These are phyloP conservation scores for Vaccinium corymbosum DNA, from an alignment of 148 eudicot species.

Conservation along the genomic window DNA sequence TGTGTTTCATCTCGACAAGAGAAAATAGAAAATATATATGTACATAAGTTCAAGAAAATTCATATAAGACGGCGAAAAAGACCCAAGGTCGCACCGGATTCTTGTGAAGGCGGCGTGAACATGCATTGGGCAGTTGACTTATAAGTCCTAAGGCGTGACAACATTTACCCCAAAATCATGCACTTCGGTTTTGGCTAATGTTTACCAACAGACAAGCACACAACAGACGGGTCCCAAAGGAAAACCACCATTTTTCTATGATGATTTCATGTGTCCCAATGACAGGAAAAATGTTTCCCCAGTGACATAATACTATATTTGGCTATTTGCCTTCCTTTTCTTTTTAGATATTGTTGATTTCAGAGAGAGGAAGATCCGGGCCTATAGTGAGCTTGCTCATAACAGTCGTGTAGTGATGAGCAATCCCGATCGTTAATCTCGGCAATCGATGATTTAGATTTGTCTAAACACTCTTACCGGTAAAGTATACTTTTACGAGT, in stretches of 20 bases:
- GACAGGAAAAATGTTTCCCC: not conserved
- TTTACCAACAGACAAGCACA: not conserved
- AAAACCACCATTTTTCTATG: not conserved
- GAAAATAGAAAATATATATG: too few species aligned
- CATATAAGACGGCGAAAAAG: too few species aligned
- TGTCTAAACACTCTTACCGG: too few species aligned
- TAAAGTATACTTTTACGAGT: too few species aligned
- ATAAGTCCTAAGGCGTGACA: not conserved
- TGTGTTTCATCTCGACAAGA: too few species aligned
- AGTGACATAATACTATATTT: not conserved
- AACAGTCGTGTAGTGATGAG: too few species aligned
- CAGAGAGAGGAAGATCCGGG: not conserved
- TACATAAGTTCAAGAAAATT: too few species aligned
- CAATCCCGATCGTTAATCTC: too few species aligned
- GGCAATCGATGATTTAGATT: too few species aligned
- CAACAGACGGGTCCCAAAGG: not conserved
- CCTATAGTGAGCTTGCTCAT: too few species aligned
- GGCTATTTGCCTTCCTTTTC: not conserved
- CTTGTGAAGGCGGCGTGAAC: not conserved
- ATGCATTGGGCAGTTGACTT: not conserved
- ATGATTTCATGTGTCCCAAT: conserved; percentile 4
- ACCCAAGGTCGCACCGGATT: not conserved
- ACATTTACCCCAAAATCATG: not conserved
- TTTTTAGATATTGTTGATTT: not conserved
- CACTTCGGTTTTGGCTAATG: not conserved